Conservation (phyloP, 2,329 filamentous ascomycete species). For the Elsinoe fawcettii region DNA sequence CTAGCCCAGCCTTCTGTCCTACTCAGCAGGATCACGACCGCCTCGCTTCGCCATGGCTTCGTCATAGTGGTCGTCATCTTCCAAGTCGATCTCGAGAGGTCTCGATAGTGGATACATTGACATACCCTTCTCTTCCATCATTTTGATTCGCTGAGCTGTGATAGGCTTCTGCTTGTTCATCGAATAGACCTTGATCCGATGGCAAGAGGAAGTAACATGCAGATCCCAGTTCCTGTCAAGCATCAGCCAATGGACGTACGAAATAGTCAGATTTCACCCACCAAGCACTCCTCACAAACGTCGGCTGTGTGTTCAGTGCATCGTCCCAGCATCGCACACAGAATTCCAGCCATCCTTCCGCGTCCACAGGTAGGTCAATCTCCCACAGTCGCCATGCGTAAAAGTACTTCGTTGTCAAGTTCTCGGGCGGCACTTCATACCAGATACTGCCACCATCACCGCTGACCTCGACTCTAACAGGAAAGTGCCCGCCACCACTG, state of each 20-base stretch:
- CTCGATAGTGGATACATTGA: constrained; percentile 7
- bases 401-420: constrained; percentile 54
- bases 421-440: constrained; percentile 55
- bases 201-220: constrained; percentile 56
- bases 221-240: constrained; percentile 51
- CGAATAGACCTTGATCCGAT: constrained; percentile 55
- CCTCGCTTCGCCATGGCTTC: constrained; percentile 34
- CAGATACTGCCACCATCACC: constrained; percentile 56
- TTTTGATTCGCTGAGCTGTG: constrained; percentile 45
- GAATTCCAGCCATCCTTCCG: constrained; percentile 41
- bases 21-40: constrained; percentile 34
- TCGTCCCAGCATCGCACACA: constrained; percentile 39
- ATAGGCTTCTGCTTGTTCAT: constrained; percentile 46
- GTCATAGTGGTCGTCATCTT: constrained; percentile 44
- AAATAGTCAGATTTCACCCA: background rate
- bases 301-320: constrained; percentile 41
- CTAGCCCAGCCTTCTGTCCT: constrained; percentile 26
- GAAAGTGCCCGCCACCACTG: constrained; percentile 37
- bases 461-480: constrained; percentile 56
- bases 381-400: constrained; percentile 60
- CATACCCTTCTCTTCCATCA: constrained; percentile 42
- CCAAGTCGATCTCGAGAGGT: constrained; percentile 37
- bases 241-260: background rate
- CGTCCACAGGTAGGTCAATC: constrained; percentile 51
- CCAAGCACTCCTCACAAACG: constrained; percentile 38